These are phyloP conservation scores for Myriosclerotinia duriaeana DNA, from an alignment of 2,329 filamentous ascomycete species.

Conservation along the genomic window DNA sequence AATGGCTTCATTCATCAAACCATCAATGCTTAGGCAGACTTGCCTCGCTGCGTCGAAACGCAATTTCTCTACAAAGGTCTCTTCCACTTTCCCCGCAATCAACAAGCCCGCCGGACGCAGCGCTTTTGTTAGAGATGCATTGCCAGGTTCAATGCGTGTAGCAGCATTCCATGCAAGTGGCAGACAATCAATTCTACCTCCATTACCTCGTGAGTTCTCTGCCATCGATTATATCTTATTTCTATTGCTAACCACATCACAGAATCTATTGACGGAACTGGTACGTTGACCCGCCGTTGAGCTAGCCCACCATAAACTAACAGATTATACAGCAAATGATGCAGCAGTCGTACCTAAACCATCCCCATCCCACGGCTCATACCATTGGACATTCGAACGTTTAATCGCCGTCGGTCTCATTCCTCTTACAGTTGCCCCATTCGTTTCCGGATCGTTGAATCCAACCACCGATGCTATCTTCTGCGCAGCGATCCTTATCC, in stretches of 20 bases:
- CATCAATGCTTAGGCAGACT: conserved; percentile 50
- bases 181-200: conserved; percentile 73
- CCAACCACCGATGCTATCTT: conserved; percentile 83
- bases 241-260: conserved; percentile 46
- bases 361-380: conserved; percentile 81
- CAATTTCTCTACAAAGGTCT: conserved; percentile 45
- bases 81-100: conserved; percentile 39
- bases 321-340: conserved; percentile 69
- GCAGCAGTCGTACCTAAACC: conserved; percentile 71
- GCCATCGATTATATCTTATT: neutral
- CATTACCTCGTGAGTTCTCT: conserved; percentile 72
- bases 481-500: conserved; percentile 78
- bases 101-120: conserved; percentile 37
- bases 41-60: conserved; percentile 46
- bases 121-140: conserved; percentile 44
- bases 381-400: conserved; percentile 98
- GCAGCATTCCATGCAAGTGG: conserved; percentile 86
- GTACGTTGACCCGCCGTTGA: conserved; percentile 50
- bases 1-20: conserved; percentile 55
- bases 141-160: conserved; percentile 50
- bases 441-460: conserved; percentile 88
- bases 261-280: conserved; percentile 74
- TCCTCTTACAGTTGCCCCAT: conserved; percentile 85
- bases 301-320: conserved; percentile 31
- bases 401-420: conserved; percentile 76